These are phyloP conservation scores for Grammothele lineata DNA, from an alignment of 768 basidiomycete species.

Conservation along the genomic window DNA sequence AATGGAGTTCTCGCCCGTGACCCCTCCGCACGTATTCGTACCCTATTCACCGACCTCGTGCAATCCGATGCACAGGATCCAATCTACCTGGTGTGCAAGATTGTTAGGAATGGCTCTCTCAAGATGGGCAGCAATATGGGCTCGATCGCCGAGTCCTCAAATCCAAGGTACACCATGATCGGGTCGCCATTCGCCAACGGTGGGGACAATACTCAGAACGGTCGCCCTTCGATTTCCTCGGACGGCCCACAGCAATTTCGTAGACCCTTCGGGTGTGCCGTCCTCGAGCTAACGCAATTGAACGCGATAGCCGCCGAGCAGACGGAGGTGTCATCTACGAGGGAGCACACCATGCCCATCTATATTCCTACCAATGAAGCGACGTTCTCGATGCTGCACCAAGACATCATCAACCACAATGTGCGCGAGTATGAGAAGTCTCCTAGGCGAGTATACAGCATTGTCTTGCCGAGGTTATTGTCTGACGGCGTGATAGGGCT, in stretches of 20 bases:
- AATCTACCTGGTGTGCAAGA: slow-evolving; percentile 85
- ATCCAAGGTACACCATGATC: slow-evolving; percentile 34
- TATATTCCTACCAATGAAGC: slow-evolving; percentile 79
- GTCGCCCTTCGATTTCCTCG: slow-evolving; percentile 18
- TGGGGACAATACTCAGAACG: slow-evolving; percentile 2
- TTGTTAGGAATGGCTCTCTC: slow-evolving; percentile 83
- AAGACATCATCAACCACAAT: slow-evolving; percentile 84
- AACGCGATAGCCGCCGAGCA: slow-evolving; percentile 63
- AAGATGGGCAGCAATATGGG: slow-evolving; percentile 62
- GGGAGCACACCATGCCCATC: slow-evolving; percentile 86
- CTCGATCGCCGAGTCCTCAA: slow-evolving; percentile 40
- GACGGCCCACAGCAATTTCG: slow-evolving; percentile 56
- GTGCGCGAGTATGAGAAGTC: slow-evolving; percentile 80
- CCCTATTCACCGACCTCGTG: slow-evolving; percentile 88
- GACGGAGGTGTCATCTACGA: slow-evolving; percentile 54
- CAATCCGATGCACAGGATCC: slow-evolving; percentile 81
- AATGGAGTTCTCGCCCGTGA: slow-evolving; percentile 85
- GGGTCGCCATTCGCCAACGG: slow-evolving; percentile 1
- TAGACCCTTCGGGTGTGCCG: slow-evolving; percentile 94
- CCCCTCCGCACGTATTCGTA: slow-evolving; percentile 70
- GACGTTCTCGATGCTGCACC: slow-evolving; percentile 89
- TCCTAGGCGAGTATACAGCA: slow-evolving; percentile 48
- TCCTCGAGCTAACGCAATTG: slow-evolving; percentile 79
- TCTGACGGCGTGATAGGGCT: slow-evolving; percentile 47
- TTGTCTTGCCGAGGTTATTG: background rate